phyloP scores from a whole-genome alignment of 2,329 filamentous ascomycete species.

The Sclerotiophoma versabilis region DNA sequence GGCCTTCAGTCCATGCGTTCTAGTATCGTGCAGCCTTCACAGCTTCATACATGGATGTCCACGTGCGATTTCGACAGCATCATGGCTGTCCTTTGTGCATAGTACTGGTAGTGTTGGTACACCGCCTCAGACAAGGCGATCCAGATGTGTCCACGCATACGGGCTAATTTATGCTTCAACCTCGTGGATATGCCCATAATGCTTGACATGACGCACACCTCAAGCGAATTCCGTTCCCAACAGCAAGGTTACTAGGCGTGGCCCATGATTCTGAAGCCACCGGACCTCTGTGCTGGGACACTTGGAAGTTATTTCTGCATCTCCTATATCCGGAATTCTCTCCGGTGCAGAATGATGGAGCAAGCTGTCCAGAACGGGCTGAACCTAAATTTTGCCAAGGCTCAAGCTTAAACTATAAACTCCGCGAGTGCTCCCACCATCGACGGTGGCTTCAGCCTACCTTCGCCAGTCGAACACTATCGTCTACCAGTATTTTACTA shows the following conservation, averaged over 20 bases:
- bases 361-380: constrained; percentile 7
- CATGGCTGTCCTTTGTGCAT: not conserved
- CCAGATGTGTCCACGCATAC: constrained; percentile 10
- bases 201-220: constrained; percentile 9
- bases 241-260: constrained; percentile 12
- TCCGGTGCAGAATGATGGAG: constrained; percentile 28
- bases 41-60: not conserved
- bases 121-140: not conserved
- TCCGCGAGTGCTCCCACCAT: not conserved
- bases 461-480: not conserved
- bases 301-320: constrained; percentile 15
- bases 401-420: constrained; percentile 11
- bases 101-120: not conserved
- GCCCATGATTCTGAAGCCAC: constrained; percentile 15
- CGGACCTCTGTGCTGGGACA: constrained; percentile 21
- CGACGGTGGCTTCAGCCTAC: not conserved
- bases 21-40: not conserved
- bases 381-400: constrained; percentile 3
- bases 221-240: constrained; percentile 5
- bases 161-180: constrained; percentile 1
- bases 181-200: constrained; percentile 8
- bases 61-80: not conserved
- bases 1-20: not conserved
- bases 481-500: not conserved
- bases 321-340: constrained; percentile 20